phyloP scores from a whole-genome alignment of 176 grass and related monocot species.

The Alopecurus myosuroides region DNA sequence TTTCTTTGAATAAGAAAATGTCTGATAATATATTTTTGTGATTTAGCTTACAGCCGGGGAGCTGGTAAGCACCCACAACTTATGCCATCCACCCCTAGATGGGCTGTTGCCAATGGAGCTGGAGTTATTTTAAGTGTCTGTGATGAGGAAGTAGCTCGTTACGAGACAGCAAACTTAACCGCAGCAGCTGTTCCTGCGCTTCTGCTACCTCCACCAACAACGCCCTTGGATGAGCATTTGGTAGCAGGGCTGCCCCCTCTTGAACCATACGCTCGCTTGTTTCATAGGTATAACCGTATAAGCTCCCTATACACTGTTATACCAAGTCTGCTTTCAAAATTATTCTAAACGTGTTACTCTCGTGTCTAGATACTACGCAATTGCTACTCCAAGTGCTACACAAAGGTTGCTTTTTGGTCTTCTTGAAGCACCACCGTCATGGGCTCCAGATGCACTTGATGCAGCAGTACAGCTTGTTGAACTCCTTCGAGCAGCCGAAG shows the following conservation, averaged over 20 bases:
- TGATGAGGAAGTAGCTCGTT: conserved; percentile 89
- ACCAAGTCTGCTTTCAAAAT: conserved; percentile 6
- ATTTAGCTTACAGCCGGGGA: conserved; percentile 81
- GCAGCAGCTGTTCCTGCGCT: conserved; percentile 98
- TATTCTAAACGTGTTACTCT: conserved; percentile 10
- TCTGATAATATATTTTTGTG: neutral
- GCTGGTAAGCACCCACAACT: conserved; percentile 98
- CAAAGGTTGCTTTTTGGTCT: conserved; percentile 94
- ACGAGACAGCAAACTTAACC: conserved; percentile 96
- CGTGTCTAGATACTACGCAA: conserved; percentile 79
- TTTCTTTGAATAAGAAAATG: neutral
- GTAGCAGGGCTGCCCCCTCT: conserved; percentile 87
- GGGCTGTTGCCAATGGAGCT: conserved; percentile 99
- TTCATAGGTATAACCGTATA: conserved; percentile 76
- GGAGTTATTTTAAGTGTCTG: conserved; percentile 98
- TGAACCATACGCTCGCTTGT: conserved; percentile 93
- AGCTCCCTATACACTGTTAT: conserved; percentile 3
- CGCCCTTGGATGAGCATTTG: conserved; percentile 95
- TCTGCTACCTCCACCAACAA: conserved; percentile 88
- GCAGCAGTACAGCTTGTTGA: conserved; percentile 99
- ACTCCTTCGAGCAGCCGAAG: conserved; percentile 97
- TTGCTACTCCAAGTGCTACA: conserved; percentile 98
- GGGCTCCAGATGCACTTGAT: conserved; percentile 99
- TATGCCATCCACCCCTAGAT: conserved; percentile 98
- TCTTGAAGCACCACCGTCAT: conserved; percentile 97